phyloP scores from a whole-genome alignment of 2,329 filamentous ascomycete genomes.

The Monosporascus sp. region DNA sequence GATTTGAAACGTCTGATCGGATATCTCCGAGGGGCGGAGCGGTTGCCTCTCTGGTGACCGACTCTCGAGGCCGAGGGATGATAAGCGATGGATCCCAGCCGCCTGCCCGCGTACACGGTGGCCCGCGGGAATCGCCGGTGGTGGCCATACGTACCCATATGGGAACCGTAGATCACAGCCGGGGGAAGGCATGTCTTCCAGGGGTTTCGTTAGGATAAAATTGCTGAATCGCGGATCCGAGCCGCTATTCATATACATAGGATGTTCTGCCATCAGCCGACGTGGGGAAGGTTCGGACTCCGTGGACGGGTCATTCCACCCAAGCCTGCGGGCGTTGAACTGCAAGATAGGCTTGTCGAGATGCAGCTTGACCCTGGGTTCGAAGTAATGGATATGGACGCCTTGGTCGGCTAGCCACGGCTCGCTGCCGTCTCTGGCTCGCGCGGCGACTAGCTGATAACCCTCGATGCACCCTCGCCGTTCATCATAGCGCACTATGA shows the following conservation, averaged over 20 bases:
- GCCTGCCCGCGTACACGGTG: constrained; percentile 42
- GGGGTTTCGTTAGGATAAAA: constrained; percentile 59
- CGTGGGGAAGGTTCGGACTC: constrained; percentile 7
- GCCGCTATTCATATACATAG: constrained; percentile 44
- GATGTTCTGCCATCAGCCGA: constrained; percentile 44
- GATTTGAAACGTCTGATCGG: constrained; percentile 66
- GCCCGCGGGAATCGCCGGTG: constrained; percentile 59
- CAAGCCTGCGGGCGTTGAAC: constrained; percentile 33
- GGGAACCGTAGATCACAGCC: constrained; percentile 28
- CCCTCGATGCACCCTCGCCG: constrained; percentile 71
- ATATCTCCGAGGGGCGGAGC: constrained; percentile 53
- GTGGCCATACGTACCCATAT: constrained; percentile 67
- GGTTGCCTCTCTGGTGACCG: constrained; percentile 16
- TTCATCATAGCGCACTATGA: constrained; percentile 72
- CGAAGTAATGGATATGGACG: constrained; percentile 67
- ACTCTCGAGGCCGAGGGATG: constrained; percentile 11
- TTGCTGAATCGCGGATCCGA: constrained; percentile 54
- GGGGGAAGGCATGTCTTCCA: constrained; percentile 30
- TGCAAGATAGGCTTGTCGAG: constrained; percentile 67
- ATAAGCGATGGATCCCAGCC: constrained; percentile 14
- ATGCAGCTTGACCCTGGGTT: constrained; percentile 65
- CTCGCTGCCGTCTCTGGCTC: constrained; percentile 47
- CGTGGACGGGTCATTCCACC: constrained; percentile 14
- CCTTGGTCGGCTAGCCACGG: constrained; percentile 60
- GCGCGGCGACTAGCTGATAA: constrained; percentile 66